Conservation (phyloP, 1,284 basidiomycete genomes). For the Ustilago shanxiensis region DNA sequence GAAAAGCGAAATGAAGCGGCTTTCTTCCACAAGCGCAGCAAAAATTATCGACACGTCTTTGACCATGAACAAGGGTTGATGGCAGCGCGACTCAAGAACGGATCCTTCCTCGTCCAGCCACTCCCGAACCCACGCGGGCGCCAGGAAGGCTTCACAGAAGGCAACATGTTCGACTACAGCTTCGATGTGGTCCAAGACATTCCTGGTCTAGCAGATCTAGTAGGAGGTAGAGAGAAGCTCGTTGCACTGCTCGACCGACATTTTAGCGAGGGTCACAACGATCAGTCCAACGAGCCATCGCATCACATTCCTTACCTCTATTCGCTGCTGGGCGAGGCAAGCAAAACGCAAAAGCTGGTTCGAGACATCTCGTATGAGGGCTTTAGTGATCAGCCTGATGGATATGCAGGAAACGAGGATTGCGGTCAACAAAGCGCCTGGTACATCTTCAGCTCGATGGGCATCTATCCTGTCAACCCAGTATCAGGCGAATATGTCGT, state of each 20-base stretch:
- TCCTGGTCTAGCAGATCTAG: slow-evolving; percentile 76
- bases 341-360: slow-evolving; percentile 79
- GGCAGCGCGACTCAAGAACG: slow-evolving; percentile 80
- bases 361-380: slow-evolving; percentile 77
- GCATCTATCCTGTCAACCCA: slow-evolving; percentile 85
- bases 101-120: slow-evolving; percentile 66
- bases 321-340: slow-evolving; percentile 78
- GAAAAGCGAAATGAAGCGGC: slow-evolving; percentile 74
- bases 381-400: slow-evolving; percentile 79
- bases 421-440: slow-evolving; percentile 90
- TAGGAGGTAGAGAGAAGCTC: slow-evolving; percentile 78
- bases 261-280: slow-evolving; percentile 83
- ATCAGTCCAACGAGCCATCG: slow-evolving; percentile 85
- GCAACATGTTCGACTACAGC: slow-evolving; percentile 75
- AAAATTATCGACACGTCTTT: slow-evolving; percentile 77
- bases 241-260: slow-evolving; percentile 80
- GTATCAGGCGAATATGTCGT: slow-evolving; percentile 74
- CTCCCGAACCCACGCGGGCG: slow-evolving; percentile 76
- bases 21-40: slow-evolving; percentile 75
- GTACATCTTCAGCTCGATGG: slow-evolving; percentile 82
- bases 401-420: slow-evolving; percentile 85
- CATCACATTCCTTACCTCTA: slow-evolving; percentile 88
- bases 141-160: slow-evolving; percentile 81
- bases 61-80: slow-evolving; percentile 82
- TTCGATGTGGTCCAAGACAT: slow-evolving; percentile 73